Conservation (phyloP, 306 rosid genomes). For the Urtica urens region DNA sequence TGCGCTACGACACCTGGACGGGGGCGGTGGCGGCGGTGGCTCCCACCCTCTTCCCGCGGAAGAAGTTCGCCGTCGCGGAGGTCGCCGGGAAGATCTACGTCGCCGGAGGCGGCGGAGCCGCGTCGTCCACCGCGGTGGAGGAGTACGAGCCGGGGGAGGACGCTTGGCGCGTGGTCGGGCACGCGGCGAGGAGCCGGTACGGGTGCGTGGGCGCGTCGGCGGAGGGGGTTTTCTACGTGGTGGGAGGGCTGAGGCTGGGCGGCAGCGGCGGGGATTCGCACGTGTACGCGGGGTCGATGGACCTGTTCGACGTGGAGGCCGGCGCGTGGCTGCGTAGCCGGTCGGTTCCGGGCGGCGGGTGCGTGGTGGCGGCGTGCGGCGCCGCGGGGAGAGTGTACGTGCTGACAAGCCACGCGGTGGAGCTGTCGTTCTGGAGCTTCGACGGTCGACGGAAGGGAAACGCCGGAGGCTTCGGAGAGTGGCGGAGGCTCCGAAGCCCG, state of each 20-base stretch:
- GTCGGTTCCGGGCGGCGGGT: constrained; percentile 50
- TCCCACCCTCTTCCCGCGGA: constrained; percentile 35
- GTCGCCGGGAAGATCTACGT: constrained; percentile 42
- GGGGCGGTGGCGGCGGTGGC: constrained; percentile 28
- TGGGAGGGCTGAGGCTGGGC: constrained; percentile 59
- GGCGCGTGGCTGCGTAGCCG: constrained; percentile 53
- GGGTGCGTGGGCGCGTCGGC: constrained; percentile 62
- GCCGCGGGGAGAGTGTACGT: constrained; percentile 29
- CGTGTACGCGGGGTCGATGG: constrained; percentile 66
- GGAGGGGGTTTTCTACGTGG: constrained; percentile 40
- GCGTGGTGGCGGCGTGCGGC: constrained; percentile 60
- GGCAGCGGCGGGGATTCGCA: constrained; percentile 32
- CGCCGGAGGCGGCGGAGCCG: constrained; percentile 40
- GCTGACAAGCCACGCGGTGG: constrained; percentile 64
- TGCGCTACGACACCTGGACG: constrained; percentile 53
- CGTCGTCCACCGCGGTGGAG: constrained; percentile 32
- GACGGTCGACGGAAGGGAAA: constrained; percentile 24
- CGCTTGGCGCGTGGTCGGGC: constrained; percentile 32
- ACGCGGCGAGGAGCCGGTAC: constrained; percentile 42
- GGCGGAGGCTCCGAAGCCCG: constrained; percentile 54
- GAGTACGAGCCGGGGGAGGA: constrained; percentile 38
- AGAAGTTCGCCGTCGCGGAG: constrained; percentile 48
- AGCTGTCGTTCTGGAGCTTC: constrained; percentile 65
- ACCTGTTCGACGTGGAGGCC: constrained; percentile 52
- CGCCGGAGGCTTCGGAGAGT: constrained; percentile 32